Conservation (phyloP, 2,329 filamentous ascomycete species). For the Colletotrichum melonis region DNA sequence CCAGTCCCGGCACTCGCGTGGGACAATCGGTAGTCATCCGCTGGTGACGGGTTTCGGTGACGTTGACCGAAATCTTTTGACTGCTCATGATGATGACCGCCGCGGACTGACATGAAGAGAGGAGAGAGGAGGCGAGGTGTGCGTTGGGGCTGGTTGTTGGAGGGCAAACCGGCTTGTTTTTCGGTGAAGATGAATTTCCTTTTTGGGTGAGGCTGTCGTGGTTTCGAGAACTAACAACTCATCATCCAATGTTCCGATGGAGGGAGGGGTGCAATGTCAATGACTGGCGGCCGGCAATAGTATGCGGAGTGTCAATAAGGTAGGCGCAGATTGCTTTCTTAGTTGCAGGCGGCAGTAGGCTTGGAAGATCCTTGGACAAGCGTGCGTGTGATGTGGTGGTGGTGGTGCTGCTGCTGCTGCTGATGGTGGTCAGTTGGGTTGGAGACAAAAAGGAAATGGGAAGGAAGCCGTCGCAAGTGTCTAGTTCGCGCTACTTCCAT, state of each 20-base stretch:
- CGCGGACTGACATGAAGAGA: not conserved
- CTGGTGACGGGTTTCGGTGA: conserved; percentile 1
- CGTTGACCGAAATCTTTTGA: not conserved
- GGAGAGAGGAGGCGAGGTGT: not conserved
- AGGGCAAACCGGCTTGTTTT: not conserved
- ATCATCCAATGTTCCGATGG: conserved; percentile 23
- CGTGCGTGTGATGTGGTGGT: conserved; percentile 30
- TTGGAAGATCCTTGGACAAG: conserved; percentile 7
- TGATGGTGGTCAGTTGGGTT: conserved; percentile 7
- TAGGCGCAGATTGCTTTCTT: conserved; percentile 4
- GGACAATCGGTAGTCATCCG: conserved; percentile 15
- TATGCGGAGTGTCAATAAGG: conserved; percentile 1
- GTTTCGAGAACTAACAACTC: conserved; percentile 11
- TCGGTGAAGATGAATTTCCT: conserved; percentile 2
- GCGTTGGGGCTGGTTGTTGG: not conserved
- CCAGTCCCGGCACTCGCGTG: conserved; percentile 13
- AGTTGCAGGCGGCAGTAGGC: not conserved
- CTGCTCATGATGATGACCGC: not conserved
- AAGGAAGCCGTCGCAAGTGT: conserved; percentile 9
- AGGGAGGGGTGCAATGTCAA: too few relatives aligned
- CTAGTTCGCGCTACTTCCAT: conserved; percentile 25
- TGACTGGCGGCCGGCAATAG: conserved; percentile 8
- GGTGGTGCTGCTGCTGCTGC: too few relatives aligned
- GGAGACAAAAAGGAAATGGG: conserved; percentile 1
- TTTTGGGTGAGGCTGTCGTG: not conserved